A percentile compares a stretch with the other conserved stretches of the same genome.
Conservation (phyloP, 345 rosid species). For the Cardiospermum halicacabum region DNA sequence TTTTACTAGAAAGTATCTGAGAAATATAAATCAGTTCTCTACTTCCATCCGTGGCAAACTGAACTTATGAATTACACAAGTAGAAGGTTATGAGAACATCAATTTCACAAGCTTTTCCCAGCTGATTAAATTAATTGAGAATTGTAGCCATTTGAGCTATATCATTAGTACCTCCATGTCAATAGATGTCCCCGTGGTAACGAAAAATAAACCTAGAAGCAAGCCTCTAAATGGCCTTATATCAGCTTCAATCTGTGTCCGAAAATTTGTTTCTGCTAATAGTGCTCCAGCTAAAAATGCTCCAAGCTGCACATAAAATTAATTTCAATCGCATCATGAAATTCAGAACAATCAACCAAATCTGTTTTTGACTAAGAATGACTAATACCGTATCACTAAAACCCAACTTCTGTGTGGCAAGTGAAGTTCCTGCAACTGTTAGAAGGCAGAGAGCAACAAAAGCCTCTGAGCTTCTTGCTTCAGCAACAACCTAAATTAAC, state of each 20-base stretch:
- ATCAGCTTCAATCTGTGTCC: conserved; percentile 98
- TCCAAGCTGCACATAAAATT: conserved; percentile 63
- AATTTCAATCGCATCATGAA: conserved; percentile 12
- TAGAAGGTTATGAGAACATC: not conserved
- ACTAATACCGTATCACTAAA: conserved; percentile 87
- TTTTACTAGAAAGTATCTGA: conserved; percentile 16
- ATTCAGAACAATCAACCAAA: conserved; percentile 10
- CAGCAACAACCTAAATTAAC: conserved; percentile 78
- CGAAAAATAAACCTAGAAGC: conserved; percentile 93
- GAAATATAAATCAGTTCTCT: not conserved
- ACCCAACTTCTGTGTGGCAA: conserved; percentile 82
- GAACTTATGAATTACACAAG: not conserved
- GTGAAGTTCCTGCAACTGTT: conserved; percentile 93
- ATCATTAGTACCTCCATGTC: conserved; percentile 70
- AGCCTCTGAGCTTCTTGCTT: conserved; percentile 93
- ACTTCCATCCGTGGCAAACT: not conserved
- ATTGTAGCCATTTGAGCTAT: not conserved
- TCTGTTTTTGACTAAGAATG: conserved; percentile 4
- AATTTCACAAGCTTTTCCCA: not conserved
- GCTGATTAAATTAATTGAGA: not conserved
- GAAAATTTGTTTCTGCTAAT: conserved; percentile 89
- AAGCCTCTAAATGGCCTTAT: conserved; percentile 96
- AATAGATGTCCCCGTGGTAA: conserved; percentile 92
- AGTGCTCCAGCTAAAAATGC: conserved; percentile 97
- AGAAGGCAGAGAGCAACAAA: conserved; percentile 94